Conservation (phyloP, 805 yeast genomes). For the Wickerhamomyces chambardii region DNA sequence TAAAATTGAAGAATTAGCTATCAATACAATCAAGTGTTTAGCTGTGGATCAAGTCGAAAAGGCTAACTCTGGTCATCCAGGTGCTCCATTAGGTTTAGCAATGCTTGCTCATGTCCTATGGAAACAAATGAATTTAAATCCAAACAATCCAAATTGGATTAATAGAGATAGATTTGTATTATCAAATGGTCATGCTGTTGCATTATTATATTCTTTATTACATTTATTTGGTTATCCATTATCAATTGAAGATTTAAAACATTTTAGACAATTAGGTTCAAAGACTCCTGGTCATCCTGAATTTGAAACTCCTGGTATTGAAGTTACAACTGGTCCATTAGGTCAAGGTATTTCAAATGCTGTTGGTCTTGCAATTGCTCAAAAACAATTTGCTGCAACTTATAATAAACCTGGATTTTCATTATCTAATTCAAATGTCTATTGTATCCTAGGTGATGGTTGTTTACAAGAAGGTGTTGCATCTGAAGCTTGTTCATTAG, state of each 20-base stretch:
- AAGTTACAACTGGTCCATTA: conserved; percentile 97
- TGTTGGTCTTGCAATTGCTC: conserved; percentile 94
- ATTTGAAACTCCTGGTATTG: conserved; percentile 84
- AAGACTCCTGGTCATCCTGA: conserved; percentile 99
- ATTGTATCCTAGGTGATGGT: conserved; percentile 89
- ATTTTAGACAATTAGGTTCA: conserved; percentile 84
- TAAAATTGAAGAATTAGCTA: conserved; percentile 58
- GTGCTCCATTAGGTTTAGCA: conserved; percentile 98
- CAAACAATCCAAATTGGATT: conserved; percentile 86
- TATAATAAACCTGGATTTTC: conserved; percentile 82
- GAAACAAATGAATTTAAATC: conserved; percentile 78
- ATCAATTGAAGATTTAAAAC: conserved; percentile 77
- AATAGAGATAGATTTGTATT: conserved; percentile 93
- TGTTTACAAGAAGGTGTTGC: conserved; percentile 98
- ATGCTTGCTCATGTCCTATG: conserved; percentile 89
- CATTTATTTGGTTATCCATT: conserved; percentile 80
- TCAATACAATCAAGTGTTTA: conserved; percentile 82
- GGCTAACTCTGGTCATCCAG: conserved; percentile 98
- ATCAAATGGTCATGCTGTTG: conserved; percentile 96
- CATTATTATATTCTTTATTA: conserved; percentile 75
- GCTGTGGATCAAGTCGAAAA: conserved; percentile 80
- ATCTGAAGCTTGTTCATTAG: conserved; percentile 87
- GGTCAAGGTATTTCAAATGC: conserved; percentile 98
- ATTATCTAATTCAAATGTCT: conserved; percentile 69
- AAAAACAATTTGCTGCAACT: conserved; percentile 83